Evolutionary conservation across 345 rosid species (phyloP).

Genomic region (Erysimum cheiranthoides): DNA sequence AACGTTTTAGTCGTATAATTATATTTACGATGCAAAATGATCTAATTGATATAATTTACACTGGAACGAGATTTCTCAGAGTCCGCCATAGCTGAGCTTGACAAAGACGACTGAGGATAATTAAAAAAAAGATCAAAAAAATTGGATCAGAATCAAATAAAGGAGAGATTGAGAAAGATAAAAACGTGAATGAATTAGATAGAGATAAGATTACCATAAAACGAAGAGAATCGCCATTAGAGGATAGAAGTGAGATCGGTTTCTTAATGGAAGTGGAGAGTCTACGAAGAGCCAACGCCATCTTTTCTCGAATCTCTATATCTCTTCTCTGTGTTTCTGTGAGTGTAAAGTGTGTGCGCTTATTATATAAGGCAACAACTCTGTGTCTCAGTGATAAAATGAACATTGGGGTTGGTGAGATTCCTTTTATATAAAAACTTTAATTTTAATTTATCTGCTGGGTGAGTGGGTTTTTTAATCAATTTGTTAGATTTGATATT

Average conservation of each 20-base stretch:
- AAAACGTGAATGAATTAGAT: conserved; percentile 3
- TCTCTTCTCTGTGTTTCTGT: conserved; percentile 21
- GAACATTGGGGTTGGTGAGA: conserved; percentile 44
- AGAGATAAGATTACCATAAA: conserved; percentile 48
- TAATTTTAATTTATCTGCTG: not conserved
- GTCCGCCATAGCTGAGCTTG: conserved; percentile 54
- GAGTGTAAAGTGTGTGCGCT: not conserved
- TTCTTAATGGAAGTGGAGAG: conserved; percentile 58
- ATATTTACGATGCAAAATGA: not conserved
- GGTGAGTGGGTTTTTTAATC: not conserved
- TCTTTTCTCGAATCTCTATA: conserved; percentile 23
- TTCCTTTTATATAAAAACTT: not conserved
- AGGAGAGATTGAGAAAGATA: not conserved
- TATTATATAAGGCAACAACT: not conserved
- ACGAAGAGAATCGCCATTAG: conserved; percentile 54
- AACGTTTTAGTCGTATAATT: not conserved
- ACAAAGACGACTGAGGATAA: conserved; percentile 67
- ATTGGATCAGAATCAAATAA: conserved; percentile 26
- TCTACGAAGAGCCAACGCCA: conserved; percentile 78
- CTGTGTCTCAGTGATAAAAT: not conserved
- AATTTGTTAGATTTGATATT: too few relatives aligned
- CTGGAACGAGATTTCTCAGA: conserved; percentile 65
- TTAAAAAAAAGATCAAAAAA: not conserved
- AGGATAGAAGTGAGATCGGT: conserved; percentile 46
- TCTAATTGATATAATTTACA: conserved; percentile 46